Percentiles rank a stretch among this genome's conserved stretches.
Conservation (phyloP, 2,329 filamentous ascomycete genomes). For the Ophiostoma ulmi region DNA sequence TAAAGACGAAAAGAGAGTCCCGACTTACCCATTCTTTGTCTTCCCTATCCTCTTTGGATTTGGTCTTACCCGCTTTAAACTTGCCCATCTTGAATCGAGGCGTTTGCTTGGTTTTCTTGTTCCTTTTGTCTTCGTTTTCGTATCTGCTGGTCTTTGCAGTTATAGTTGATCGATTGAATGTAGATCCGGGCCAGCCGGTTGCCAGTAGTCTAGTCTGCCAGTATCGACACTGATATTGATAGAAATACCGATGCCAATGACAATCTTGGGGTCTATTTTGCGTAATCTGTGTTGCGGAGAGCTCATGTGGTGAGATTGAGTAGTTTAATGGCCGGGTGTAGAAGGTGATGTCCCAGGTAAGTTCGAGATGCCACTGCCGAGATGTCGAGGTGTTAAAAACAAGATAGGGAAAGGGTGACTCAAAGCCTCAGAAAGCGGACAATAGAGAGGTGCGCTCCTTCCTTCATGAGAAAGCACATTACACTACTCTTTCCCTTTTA, state of each 20-base stretch:
- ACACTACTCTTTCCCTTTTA: background rate
- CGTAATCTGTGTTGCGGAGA: background rate
- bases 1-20: background rate
- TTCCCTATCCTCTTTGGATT: slow-evolving; percentile 17
- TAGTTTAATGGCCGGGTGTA: background rate
- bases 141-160: background rate
- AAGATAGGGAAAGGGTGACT: background rate
- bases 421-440: background rate
- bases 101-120: slow-evolving; percentile 1
- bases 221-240: background rate
- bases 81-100: background rate
- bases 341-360: background rate
- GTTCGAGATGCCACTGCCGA: background rate
- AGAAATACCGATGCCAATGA: background rate
- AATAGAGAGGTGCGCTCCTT: background rate
- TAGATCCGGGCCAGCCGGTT: background rate
- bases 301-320: background rate
- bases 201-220: background rate
- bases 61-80: slow-evolving; percentile 8
- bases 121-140: background rate
- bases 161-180: background rate
- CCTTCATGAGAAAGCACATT: background rate
- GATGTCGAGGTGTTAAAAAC: background rate
- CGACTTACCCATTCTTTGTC: slow-evolving; percentile 28
- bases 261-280: background rate